Conservation (phyloP, 1,284 basidiomycete species). For the Rugosomyces carneus region DNA sequence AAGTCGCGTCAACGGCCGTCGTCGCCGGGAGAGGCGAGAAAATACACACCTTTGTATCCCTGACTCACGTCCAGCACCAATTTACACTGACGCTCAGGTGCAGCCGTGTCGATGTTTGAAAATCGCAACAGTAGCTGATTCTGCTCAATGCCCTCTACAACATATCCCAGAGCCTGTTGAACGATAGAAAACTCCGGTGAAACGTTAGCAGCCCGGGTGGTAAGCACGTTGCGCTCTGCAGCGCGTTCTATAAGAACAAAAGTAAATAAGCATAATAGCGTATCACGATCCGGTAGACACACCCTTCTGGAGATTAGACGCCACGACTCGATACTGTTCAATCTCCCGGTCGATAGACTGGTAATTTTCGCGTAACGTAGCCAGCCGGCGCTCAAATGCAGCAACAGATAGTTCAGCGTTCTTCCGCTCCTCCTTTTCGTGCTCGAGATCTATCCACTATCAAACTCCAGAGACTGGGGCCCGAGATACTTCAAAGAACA, state of each 20-base stretch:
- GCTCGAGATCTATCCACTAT: constrained; percentile 49
- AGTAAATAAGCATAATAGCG: background rate
- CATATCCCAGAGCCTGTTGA: constrained; percentile 56
- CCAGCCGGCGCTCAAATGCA: constrained; percentile 56
- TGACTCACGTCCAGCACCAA: constrained; percentile 69
- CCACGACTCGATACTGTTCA: constrained; percentile 56
- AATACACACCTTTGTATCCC: constrained; percentile 55
- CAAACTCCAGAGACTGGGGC: background rate
- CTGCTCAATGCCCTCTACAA: constrained; percentile 68
- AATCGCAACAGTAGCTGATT: constrained; percentile 74
- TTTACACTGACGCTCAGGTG: constrained; percentile 60
- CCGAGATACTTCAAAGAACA: constrained; percentile 18
- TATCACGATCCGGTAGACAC: constrained; percentile 10
- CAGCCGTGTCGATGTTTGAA: constrained; percentile 53
- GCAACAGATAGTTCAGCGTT: constrained; percentile 60
- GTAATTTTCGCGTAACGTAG: constrained; percentile 52
- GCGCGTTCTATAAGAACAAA: constrained; percentile 51
- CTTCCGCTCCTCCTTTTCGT: constrained; percentile 64
- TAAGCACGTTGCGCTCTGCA: constrained; percentile 57
- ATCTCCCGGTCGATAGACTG: constrained; percentile 59
- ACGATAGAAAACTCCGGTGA: constrained; percentile 52
- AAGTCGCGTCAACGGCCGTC: background rate
- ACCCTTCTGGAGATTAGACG: constrained; percentile 60
- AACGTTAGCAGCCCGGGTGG: constrained; percentile 49
- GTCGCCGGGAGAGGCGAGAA: background rate